These are phyloP conservation scores for Metarhizium robertsii DNA, from an alignment of 2,329 filamentous ascomycete genomes.

Conservation along the genomic window DNA sequence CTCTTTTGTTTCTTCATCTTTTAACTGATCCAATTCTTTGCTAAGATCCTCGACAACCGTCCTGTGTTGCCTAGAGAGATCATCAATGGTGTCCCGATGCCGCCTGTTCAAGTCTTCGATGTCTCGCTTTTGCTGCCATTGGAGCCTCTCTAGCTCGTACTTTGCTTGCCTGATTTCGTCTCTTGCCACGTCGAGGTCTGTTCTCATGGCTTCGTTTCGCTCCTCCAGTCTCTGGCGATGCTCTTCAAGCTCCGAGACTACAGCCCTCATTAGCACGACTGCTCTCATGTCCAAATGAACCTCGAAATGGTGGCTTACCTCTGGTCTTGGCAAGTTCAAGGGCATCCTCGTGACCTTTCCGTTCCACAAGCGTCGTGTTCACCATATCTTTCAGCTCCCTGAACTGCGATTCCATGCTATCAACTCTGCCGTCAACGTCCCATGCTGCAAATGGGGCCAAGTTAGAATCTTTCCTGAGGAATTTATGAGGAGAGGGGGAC, in stretches of 20 bases:
- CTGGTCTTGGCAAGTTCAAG: conserved; percentile 65
- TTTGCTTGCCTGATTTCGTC: conserved; percentile 25
- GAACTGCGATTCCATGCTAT: conserved; percentile 68
- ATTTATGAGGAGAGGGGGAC: conserved; percentile 40
- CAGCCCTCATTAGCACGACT: conserved; percentile 8
- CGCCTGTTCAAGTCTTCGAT: conserved; percentile 38
- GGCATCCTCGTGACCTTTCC: conserved; percentile 62
- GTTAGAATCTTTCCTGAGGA: conserved; percentile 69
- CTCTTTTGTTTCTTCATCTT: conserved; percentile 39
- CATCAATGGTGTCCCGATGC: conserved; percentile 24
- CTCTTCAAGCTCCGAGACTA: conserved; percentile 40
- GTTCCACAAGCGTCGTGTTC: conserved; percentile 57
- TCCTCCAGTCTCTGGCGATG: conserved; percentile 36
- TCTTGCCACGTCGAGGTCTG: conserved; percentile 46
- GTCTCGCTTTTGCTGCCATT: conserved; percentile 35
- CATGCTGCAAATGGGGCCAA: conserved; percentile 55
- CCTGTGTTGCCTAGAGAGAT: conserved; percentile 25
- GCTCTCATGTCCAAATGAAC: background rate
- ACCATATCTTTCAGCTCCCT: conserved; percentile 63
- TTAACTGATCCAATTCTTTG: conserved; percentile 34
- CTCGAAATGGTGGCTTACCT: conserved; percentile 41
- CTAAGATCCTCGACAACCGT: conserved; percentile 25
- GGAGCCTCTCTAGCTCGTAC: conserved; percentile 26
- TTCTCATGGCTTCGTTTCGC: conserved; percentile 43
- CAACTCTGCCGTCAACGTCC: conserved; percentile 70